Evolutionary conservation across 345 rosid genomes (phyloP).

Genomic region (Brassica rapa): DNA sequence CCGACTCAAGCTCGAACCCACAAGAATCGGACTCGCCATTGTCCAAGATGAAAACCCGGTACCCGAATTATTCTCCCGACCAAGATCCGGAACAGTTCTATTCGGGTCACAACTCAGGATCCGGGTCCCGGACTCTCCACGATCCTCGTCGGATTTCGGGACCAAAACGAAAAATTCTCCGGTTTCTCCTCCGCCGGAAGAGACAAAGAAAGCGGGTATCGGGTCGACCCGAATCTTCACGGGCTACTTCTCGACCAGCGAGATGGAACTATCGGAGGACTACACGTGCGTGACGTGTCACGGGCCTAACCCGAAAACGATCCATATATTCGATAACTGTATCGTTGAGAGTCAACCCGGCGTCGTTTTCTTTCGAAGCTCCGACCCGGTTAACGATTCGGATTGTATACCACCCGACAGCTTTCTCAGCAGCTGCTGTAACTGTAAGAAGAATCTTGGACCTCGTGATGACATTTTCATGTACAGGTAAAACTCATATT

Average conservation of each 20-base stretch:
- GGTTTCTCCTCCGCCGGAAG: constrained; percentile 27
- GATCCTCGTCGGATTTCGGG: constrained; percentile 63
- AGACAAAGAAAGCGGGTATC: constrained; percentile 28
- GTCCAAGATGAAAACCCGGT: constrained; percentile 44
- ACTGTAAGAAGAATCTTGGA: constrained; percentile 78
- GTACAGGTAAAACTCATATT: constrained; percentile 54
- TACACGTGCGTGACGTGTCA: constrained; percentile 86
- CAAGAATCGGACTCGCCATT: constrained; percentile 69
- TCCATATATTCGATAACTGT: constrained; percentile 83
- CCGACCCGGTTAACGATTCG: constrained; percentile 37
- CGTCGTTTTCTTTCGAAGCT: constrained; percentile 43
- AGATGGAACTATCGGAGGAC: constrained; percentile 89
- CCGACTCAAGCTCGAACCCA: constrained; percentile 51
- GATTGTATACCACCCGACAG: constrained; percentile 48
- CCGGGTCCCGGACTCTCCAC: constrained; percentile 74
- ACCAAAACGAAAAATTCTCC: constrained; percentile 58
- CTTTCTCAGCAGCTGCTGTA: constrained; percentile 72
- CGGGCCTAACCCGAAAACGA: constrained; percentile 83
- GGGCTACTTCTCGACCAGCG: constrained; percentile 53
- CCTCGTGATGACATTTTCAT: constrained; percentile 86
- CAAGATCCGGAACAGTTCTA: constrained; percentile 56
- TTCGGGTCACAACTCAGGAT: constrained; percentile 81
- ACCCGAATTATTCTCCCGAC: constrained; percentile 42
- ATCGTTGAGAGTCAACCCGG: constrained; percentile 70
- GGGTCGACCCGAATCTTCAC: constrained; percentile 46